These are phyloP conservation scores for Dipteronia sinensis DNA, from an alignment of 345 rosid species.

Conservation along the genomic window DNA sequence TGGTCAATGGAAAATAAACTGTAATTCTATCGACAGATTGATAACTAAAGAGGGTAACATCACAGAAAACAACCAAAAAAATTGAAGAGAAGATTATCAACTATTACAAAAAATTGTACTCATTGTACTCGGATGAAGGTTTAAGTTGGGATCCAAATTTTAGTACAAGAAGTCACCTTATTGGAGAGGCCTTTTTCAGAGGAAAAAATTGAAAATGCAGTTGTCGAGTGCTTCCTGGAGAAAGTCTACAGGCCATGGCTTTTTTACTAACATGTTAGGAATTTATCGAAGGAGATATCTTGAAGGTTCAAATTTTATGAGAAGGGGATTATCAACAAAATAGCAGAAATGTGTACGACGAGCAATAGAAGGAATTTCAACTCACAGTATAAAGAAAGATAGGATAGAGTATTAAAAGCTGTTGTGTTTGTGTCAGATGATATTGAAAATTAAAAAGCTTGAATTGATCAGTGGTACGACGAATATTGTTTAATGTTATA, in stretches of 20 bases:
- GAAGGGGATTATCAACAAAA: background rate
- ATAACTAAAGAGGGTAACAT: background rate
- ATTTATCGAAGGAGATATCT: background rate
- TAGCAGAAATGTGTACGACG: background rate
- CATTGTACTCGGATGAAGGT: background rate
- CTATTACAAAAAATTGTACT: background rate
- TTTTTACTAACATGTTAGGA: background rate
- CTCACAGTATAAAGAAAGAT: no score
- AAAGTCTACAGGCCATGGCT: no score
- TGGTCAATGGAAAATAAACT: background rate
- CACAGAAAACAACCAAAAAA: background rate
- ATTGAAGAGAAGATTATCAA: background rate
- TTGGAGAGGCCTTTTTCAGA: background rate
- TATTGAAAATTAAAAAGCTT: no score
- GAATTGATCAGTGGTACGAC: no score
- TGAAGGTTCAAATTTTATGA: background rate
- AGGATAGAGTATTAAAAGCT: no score
- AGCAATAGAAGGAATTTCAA: no score
- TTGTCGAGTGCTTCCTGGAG: background rate
- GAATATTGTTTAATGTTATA: background rate
- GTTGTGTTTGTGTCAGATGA: no score
- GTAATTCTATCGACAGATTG: background rate
- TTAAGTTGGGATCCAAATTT: background rate
- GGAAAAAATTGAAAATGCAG: background rate
- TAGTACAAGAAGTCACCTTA: background rate